Base-by-base conservation (phyloP, 306 rosid genomes). In the Dicorynia guianensis region DNA sequence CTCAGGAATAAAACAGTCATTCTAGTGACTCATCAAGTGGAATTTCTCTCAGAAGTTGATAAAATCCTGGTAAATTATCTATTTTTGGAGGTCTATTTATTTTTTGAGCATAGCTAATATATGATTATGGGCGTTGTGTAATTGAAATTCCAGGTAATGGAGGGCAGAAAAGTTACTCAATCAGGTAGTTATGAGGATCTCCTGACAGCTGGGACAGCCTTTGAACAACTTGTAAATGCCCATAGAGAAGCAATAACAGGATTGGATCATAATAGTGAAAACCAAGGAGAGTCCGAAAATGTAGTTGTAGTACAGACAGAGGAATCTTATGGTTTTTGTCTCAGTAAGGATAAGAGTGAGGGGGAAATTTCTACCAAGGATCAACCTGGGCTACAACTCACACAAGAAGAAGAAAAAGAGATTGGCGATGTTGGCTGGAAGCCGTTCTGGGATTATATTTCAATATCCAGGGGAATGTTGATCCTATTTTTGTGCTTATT, bases 21-120 rank as follows among this genome's bases (percentile, higher is more conserved):
- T 61, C 90, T 90, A 12, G 96, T 87, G 71, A 93, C 94, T 67
- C 98, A 93, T 81, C 98, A 90, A 84, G 93, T 93, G 44, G 98
- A 90, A 74, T 93, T 93, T 49, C 88, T 93, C 33, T 77, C 94
- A 9, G 71, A 83, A 70, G 93, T 86, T 48, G 93, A 89, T 75
- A 84, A 76, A 69, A 87, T 90, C 72, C 62, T 90, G 91, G 98
- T 89, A 82, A 57, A 17, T 6, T 40, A 42, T 62, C 15, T 69
- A 15, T 54, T 6, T 70, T 20, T 4, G 19, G 20, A 17, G 20
- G 39, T 63, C 40, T 49, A n/a, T 15, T 2, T 3, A 33, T 59
- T 42, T 63, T 58, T 39, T 3, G 63, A 54, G 7, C 4, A 64
- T 19, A 15, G 40, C 15, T 63, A 61, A 33, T 71, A 20, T n/a